Evolutionary conservation across 2,329 filamentous ascomycete species (phyloP).

Genomic region (Pestalotiopsis sp.): DNA sequence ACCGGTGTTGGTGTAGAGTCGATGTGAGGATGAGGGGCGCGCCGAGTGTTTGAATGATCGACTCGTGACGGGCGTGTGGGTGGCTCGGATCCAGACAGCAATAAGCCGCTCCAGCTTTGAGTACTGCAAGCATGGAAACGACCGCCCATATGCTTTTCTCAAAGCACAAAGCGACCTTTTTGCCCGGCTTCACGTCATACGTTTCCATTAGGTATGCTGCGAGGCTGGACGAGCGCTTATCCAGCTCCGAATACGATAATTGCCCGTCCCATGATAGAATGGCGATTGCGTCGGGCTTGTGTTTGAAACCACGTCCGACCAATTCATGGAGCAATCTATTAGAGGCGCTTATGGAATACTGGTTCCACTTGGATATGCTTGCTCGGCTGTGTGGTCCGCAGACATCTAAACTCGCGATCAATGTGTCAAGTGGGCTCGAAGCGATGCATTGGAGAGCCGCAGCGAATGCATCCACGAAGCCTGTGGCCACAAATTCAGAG

Average conservation of each 20-base stretch:
- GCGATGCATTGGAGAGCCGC: neutral
- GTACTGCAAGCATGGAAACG: slow-evolving; percentile 9
- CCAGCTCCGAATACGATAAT: slow-evolving; percentile 3
- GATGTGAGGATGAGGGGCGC: slow-evolving; percentile 1
- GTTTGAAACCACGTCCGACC: neutral
- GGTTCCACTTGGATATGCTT: neutral
- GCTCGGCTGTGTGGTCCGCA: neutral
- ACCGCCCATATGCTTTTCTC: slow-evolving; percentile 3
- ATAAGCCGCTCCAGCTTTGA: slow-evolving; percentile 19
- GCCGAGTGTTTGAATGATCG: slow-evolving; percentile 19
- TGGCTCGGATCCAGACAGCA: slow-evolving; percentile 42
- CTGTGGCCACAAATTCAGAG: slow-evolving; percentile 3
- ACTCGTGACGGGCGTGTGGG: slow-evolving; percentile 29
- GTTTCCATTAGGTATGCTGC: neutral
- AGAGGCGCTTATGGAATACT: neutral
- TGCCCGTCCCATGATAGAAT: slow-evolving; percentile 11
- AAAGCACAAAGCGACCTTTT: slow-evolving; percentile 1
- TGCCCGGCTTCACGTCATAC: slow-evolving; percentile 1
- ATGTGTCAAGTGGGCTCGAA: neutral
- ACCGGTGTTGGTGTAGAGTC: neutral
- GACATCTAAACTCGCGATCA: neutral
- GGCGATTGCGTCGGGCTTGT: slow-evolving; percentile 7
- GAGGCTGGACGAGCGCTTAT: neutral
- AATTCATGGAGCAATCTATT: slow-evolving; percentile 3
- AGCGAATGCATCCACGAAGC: slow-evolving; percentile 1